Conservation (phyloP, 306 rosid genomes). For the Heteromeles arbutifolia region DNA sequence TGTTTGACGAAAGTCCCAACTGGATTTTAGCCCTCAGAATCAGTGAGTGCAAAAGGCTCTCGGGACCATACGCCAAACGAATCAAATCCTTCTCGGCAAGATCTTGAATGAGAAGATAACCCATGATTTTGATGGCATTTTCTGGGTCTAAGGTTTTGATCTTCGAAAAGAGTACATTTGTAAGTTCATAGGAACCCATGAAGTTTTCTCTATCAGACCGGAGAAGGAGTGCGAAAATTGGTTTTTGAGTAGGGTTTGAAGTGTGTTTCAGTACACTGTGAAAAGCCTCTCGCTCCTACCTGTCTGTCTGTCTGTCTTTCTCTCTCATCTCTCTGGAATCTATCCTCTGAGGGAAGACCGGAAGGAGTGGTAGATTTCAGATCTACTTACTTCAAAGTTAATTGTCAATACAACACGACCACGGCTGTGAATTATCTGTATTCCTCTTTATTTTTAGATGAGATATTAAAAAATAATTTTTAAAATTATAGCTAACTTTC, state of each 20-base stretch:
- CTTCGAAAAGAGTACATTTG: conserved; percentile 46
- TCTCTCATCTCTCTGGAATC: conserved; percentile 41
- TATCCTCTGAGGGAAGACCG: conserved; percentile 30
- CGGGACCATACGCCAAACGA: conserved; percentile 49
- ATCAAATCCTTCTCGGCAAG: conserved; percentile 52
- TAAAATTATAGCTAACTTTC: too few relatives aligned
- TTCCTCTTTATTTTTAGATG: too few relatives aligned
- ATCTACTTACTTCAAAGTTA: conserved; percentile 35
- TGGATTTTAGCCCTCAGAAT: conserved; percentile 48
- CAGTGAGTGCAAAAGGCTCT: conserved; percentile 39
- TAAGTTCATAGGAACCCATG: conserved; percentile 68
- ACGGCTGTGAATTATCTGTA: not conserved
- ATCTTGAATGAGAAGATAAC: conserved; percentile 54
- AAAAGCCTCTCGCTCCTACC: not conserved
- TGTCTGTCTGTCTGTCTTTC: not conserved
- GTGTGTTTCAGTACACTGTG: not conserved
- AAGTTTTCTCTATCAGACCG: not conserved
- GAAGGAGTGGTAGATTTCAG: conserved; percentile 42
- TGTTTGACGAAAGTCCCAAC: conserved; percentile 33
- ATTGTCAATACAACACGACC: conserved; percentile 14
- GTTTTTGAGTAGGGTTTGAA: conserved; percentile 5
- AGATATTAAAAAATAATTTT: too few relatives aligned
- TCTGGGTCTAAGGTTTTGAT: conserved; percentile 66
- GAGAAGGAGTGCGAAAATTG: not conserved
- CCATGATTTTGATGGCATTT: conserved; percentile 76